Base-by-base conservation (phyloP, 495 filamentous ascomycete genomes). In the Xylaria curta region DNA sequence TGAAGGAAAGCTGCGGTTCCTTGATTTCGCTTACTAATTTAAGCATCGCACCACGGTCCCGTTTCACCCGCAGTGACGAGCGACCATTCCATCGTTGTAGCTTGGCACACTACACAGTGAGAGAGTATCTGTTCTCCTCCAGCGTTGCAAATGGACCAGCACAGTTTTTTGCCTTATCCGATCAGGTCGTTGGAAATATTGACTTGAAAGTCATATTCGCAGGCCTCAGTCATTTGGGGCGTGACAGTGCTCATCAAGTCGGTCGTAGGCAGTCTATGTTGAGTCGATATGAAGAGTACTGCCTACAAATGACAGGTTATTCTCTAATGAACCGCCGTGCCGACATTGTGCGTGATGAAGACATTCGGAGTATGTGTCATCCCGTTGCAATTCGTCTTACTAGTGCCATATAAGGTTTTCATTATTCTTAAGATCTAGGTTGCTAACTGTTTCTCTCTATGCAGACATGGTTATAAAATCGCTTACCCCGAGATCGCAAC, bases 51-150 rank as follows among this genome's bases (percentile, higher is more conserved):
- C 67, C 62, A 1, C 8, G 1, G 0, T n/a, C 60, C 26, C 4
- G 33, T 13, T 69, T 65, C 33, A n/a, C 17, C 31, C 74, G 64
- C 40, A 59, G 68, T 3, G 58, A 76, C 19, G 69, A 75, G 42
- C 62, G 31, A 19, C 0, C 17, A 67, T 53, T 70, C 51, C 76
- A 76, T 8, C 69, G 67, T 36, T 74, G 67, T 28, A 65, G 31
- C n/a, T n/a, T 79, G 33, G 74, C 78, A 46, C 80, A 80, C 58
- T 81, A 79, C 60, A 80, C 78, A 42, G 80, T 81, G 19, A 76
- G 69, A 38, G 80, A 81, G 66, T 81, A 78, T 26, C 72, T 80
- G n/a, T 78, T 77, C 33, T 74, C 74, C 17, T 15, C 49, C n/a
- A 19, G 3, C 65, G 9, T 72, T 69, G 47, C 53, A 51, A n/a